These are phyloP conservation scores for Xylaria sp. DNA, from an alignment of 2,329 filamentous ascomycete species.

Conservation along the genomic window DNA sequence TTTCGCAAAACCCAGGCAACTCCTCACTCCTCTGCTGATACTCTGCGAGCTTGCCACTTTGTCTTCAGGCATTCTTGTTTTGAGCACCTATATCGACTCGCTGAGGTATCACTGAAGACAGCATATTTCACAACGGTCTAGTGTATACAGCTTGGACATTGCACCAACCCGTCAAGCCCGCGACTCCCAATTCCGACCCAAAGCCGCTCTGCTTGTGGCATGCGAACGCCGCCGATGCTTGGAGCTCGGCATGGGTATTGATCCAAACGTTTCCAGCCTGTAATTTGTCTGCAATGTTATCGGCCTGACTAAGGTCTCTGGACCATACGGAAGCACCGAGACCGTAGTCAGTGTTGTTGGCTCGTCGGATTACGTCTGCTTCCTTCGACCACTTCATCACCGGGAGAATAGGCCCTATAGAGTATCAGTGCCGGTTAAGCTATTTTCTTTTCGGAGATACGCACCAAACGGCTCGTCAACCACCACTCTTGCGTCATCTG, in stretches of 20 bases:
- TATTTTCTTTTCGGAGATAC: not conserved
- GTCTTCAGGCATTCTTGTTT: not conserved
- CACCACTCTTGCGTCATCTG: constrained; percentile 33
- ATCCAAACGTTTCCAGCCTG: constrained; percentile 60
- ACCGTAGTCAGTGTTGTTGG: constrained; percentile 56
- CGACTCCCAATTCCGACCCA: constrained; percentile 53
- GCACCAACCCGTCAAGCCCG: constrained; percentile 44
- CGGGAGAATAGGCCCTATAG: constrained; percentile 48
- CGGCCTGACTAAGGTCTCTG: constrained; percentile 52
- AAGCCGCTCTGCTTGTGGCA: constrained; percentile 59
- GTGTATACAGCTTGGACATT: constrained; percentile 36
- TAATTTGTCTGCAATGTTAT: constrained; percentile 51
- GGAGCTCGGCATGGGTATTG: constrained; percentile 52
- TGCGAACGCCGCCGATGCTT: constrained; percentile 50
- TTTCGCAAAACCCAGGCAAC: not conserved
- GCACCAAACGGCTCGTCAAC: constrained; percentile 36
- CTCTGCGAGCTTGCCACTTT: not conserved
- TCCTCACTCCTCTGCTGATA: not conserved
- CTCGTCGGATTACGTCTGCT: constrained; percentile 50
- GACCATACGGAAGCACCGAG: constrained; percentile 61
- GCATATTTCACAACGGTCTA: not conserved
- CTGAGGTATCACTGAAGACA: not conserved
- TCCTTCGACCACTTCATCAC: constrained; percentile 50
- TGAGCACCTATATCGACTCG: not conserved
- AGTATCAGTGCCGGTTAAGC: not conserved